phyloP scores from a whole-genome alignment of 2,329 filamentous ascomycete genomes.

The Cylindrodendrum hubeiense region DNA sequence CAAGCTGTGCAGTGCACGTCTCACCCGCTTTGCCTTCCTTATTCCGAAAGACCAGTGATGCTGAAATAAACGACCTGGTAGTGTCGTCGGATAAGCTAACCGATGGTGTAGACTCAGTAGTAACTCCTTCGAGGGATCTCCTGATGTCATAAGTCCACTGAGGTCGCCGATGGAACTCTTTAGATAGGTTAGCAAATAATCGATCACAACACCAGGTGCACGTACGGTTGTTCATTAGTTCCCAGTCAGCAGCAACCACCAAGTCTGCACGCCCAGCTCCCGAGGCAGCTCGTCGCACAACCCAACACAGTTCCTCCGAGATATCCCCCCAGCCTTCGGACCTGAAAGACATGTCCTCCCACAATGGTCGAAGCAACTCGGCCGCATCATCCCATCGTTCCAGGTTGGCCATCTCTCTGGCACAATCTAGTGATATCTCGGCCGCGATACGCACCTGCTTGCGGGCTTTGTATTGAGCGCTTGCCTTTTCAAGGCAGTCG shows the following conservation, averaged over 20 bases:
- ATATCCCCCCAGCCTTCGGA: slow-evolving; percentile 71
- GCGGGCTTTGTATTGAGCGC: slow-evolving; percentile 65
- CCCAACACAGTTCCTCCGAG: slow-evolving; percentile 71
- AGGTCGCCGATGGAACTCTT: slow-evolving; percentile 66
- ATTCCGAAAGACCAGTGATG: slow-evolving; percentile 69
- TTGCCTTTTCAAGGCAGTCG: slow-evolving; percentile 63
- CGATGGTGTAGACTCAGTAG: slow-evolving; percentile 57
- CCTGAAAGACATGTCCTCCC: slow-evolving; percentile 68
- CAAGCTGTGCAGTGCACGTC: slow-evolving; percentile 67
- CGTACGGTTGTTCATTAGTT: slow-evolving; percentile 71
- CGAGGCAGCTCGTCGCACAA: slow-evolving; percentile 68
- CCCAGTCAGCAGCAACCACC: slow-evolving; percentile 74
- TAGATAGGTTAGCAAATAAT: slow-evolving; percentile 21
- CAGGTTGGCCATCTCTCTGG: slow-evolving; percentile 64
- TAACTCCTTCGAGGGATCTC: slow-evolving; percentile 66
- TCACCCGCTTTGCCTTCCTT: slow-evolving; percentile 74
- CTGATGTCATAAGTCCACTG: slow-evolving; percentile 73
- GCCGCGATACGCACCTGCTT: slow-evolving; percentile 65
- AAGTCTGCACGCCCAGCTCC: slow-evolving; percentile 65
- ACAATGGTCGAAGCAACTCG: slow-evolving; percentile 67
- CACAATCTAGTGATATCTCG: slow-evolving; percentile 69
- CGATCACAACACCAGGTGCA: slow-evolving; percentile 18
- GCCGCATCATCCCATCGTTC: slow-evolving; percentile 67
- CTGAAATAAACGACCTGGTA: slow-evolving; percentile 65
- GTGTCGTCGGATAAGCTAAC: slow-evolving; percentile 65